phyloP scores from a whole-genome alignment of 179 eudicot species.

The Spergularia azorica region DNA sequence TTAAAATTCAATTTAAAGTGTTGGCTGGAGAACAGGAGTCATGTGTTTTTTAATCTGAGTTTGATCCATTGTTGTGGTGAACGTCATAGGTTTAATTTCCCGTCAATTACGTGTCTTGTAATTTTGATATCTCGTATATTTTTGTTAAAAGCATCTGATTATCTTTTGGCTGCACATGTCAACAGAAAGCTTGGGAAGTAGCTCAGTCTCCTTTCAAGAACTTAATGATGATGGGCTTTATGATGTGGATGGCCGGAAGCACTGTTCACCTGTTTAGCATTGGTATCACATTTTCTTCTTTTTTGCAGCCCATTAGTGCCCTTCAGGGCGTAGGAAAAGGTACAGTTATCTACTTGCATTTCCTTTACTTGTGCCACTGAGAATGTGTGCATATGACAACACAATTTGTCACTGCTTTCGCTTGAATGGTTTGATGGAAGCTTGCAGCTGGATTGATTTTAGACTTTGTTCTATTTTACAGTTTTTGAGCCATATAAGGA shows the following conservation, averaged over 20 bases:
- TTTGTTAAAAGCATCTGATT: neutral
- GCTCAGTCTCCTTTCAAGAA: constrained; percentile 95
- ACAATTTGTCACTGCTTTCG: neutral
- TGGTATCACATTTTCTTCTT: constrained; percentile 94
- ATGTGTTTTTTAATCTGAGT: too few relatives aligned
- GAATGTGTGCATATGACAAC: neutral
- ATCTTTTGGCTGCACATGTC: constrained; percentile 6
- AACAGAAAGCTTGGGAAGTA: constrained; percentile 98
- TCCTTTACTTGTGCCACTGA: neutral
- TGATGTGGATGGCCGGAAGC: constrained; percentile 99
- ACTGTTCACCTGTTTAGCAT: constrained; percentile 97
- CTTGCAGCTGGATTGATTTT: neutral
- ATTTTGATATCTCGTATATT: neutral
- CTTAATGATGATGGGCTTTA: constrained; percentile 94
- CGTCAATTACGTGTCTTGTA: neutral
- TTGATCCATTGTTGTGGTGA: too few relatives aligned
- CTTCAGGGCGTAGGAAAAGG: constrained; percentile 95
- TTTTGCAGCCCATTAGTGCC: constrained; percentile 89
- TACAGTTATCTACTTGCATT: constrained; percentile 21
- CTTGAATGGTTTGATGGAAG: neutral
- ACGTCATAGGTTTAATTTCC: too few relatives aligned
- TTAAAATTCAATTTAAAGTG: too few relatives aligned
- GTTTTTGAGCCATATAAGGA: constrained; percentile 96
- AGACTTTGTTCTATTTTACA: constrained; percentile 34
- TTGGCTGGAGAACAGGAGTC: too few relatives aligned